phyloP scores from a whole-genome alignment of 2,329 filamentous ascomycete genomes.

The Madurella fahalii region DNA sequence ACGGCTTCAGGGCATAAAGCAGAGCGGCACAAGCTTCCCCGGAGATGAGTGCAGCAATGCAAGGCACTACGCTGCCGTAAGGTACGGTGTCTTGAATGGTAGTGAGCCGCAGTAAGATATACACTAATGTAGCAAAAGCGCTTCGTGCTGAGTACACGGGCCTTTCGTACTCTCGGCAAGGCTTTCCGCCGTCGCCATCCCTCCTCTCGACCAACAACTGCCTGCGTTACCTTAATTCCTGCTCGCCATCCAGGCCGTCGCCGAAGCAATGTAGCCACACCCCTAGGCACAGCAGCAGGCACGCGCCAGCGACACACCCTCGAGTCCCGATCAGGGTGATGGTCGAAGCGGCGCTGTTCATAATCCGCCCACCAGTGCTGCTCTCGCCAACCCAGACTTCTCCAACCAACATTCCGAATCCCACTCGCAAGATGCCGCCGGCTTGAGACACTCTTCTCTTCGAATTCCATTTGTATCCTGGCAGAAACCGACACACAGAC shows the following conservation, averaged over 20 bases:
- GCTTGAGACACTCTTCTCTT: not conserved
- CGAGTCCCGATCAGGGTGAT: not conserved
- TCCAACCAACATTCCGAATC: too few relatives aligned
- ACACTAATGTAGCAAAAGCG: too few relatives aligned
- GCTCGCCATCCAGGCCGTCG: conserved; percentile 2
- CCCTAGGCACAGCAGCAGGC: conserved; percentile 7
- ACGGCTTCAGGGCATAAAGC: conserved; percentile 5
- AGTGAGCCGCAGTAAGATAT: too few relatives aligned
- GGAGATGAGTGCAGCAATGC: conserved; percentile 10
- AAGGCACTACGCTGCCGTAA: too few relatives aligned
- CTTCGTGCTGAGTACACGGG: too few relatives aligned
- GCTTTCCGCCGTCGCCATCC: not conserved
- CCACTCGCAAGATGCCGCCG: too few relatives aligned
- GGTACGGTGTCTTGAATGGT: too few relatives aligned
- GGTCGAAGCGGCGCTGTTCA: not conserved
- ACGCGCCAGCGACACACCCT: conserved; percentile 1
- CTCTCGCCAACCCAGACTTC: too few relatives aligned
- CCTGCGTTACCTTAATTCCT: not conserved
- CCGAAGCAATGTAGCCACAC: conserved; percentile 7
- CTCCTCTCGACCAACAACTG: not conserved
- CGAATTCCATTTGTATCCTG: not conserved
- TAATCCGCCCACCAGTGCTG: not conserved
- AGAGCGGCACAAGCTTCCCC: conserved; percentile 13
- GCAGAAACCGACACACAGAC: conserved; percentile 11
- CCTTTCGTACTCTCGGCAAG: not conserved